Evolutionary conservation across 2,329 filamentous ascomycete species (phyloP).

Genomic region (Microascus cirrosus): DNA sequence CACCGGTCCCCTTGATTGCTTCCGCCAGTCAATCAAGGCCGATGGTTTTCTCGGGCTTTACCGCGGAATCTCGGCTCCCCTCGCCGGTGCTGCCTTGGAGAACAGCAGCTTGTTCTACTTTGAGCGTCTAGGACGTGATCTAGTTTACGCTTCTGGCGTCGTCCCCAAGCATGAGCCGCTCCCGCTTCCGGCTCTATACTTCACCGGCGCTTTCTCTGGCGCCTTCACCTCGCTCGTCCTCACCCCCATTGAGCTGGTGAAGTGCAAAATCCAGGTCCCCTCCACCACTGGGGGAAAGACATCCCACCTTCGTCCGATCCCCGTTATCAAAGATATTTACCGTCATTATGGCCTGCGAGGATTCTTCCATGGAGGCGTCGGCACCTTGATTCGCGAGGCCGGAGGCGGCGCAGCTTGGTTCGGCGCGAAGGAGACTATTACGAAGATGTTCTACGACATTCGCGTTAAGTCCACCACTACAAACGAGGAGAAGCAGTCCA

Average conservation of each 20-base stretch:
- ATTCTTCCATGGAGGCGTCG: constrained; percentile 92
- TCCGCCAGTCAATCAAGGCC: constrained; percentile 68
- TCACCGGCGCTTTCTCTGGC: constrained; percentile 77
- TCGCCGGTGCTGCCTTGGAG: constrained; percentile 84
- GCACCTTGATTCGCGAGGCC: constrained; percentile 86
- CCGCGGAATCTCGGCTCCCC: constrained; percentile 81
- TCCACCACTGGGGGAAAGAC: constrained; percentile 26
- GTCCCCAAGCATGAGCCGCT: constrained; percentile 45
- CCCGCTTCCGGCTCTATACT: constrained; percentile 62
- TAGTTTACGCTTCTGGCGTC: constrained; percentile 42
- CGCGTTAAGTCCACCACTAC: constrained; percentile 32
- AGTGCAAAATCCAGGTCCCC: constrained; percentile 93
- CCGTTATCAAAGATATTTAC: constrained; percentile 70
- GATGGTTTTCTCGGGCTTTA: constrained; percentile 80
- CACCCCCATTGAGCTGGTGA: constrained; percentile 92
- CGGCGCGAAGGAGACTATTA: constrained; percentile 73
- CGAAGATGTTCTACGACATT: constrained; percentile 54
- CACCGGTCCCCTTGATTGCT: constrained; percentile 82
- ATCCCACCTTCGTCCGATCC: constrained; percentile 49
- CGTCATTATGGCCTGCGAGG: constrained; percentile 71
- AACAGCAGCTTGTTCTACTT: constrained; percentile 90
- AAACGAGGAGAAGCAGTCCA: constrained; percentile 24
- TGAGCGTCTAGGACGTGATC: constrained; percentile 62
- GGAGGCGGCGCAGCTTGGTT: constrained; percentile 95
- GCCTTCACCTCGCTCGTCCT: constrained; percentile 83